Percentiles rank a stretch among this genome's conserved stretches.
These are phyloP conservation scores for Aureobasidium sp. DNA, from an alignment of 2,329 filamentous ascomycete genomes.

Conservation along the genomic window DNA sequence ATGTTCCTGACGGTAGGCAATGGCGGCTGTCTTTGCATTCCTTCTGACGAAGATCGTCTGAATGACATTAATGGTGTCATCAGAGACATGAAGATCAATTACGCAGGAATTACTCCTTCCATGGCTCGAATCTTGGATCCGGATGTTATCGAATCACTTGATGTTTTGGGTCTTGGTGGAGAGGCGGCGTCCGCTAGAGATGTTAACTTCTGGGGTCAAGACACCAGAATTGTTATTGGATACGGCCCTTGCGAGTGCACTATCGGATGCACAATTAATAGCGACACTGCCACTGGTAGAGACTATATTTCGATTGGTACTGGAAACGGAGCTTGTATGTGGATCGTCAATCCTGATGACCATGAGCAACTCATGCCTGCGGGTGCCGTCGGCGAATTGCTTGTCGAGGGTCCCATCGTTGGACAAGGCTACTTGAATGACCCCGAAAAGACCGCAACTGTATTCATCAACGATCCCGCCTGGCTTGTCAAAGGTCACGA, in stretches of 20 bases:
- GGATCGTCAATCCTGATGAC: constrained; percentile 28
- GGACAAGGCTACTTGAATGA: constrained; percentile 38
- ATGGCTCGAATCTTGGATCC: constrained; percentile 36
- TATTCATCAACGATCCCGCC: constrained; percentile 27
- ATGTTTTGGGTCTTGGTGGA: constrained; percentile 39
- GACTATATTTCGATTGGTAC: constrained; percentile 19
- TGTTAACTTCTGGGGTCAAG: constrained; percentile 33
- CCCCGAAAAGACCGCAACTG: constrained; percentile 24
- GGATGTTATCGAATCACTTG: constrained; percentile 33
- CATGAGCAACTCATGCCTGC: constrained; percentile 31
- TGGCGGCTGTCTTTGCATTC: constrained; percentile 29
- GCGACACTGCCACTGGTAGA: constrained; percentile 13
- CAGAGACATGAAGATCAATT: constrained; percentile 33
- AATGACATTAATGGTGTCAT: constrained; percentile 41
- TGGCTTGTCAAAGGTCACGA: constrained; percentile 20
- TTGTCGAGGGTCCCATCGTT: constrained; percentile 41
- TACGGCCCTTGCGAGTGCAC: constrained; percentile 40
- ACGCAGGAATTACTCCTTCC: constrained; percentile 40
- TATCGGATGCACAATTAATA: constrained; percentile 20
- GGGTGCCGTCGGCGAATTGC: constrained; percentile 42
- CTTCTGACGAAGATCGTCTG: constrained; percentile 39
- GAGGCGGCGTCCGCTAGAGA: constrained; percentile 35
- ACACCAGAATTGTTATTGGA: constrained; percentile 35
- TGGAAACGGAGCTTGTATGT: constrained; percentile 21
- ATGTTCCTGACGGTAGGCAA: constrained; percentile 17